Conservation (phyloP, 2,329 filamentous ascomycete genomes). For the Ramularia endophylla region DNA sequence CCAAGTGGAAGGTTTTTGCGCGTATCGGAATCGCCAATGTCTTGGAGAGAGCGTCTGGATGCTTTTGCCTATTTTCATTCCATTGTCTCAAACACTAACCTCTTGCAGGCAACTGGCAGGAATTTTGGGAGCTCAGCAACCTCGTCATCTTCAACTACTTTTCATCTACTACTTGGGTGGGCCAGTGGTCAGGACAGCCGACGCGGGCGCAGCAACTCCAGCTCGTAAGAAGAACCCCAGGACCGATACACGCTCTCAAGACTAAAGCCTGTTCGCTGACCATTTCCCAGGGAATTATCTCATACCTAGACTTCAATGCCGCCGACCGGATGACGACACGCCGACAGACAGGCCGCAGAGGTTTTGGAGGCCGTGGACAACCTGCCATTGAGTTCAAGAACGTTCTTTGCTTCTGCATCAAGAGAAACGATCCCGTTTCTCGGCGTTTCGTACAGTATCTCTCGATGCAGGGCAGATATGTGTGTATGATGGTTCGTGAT, state of each 20-base stretch:
- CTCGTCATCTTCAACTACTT: conserved; percentile 44
- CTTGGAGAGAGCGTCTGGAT: too few relatives aligned
- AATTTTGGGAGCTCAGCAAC: conserved; percentile 45
- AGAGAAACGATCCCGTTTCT: conserved; percentile 37
- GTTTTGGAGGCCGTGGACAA: conserved; percentile 31
- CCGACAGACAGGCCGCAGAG: conserved; percentile 30
- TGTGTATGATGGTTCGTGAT: conserved; percentile 39
- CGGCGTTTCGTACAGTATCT: conserved; percentile 41
- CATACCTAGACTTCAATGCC: conserved; percentile 30
- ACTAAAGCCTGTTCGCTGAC: too few relatives aligned
- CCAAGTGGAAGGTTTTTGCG: too few relatives aligned
- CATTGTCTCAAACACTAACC: too few relatives aligned
- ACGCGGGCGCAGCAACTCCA: conserved; percentile 37
- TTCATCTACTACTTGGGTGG: conserved; percentile 41
- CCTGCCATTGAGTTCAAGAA: conserved; percentile 34
- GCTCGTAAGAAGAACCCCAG: too few relatives aligned
- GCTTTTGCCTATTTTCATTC: too few relatives aligned
- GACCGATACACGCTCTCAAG: too few relatives aligned
- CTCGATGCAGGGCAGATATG: conserved; percentile 32
- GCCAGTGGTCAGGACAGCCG: conserved; percentile 35
- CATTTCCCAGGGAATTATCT: conserved; percentile 37
- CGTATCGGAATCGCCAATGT: too few relatives aligned
- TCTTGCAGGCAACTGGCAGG: conserved; percentile 50
- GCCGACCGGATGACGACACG: conserved; percentile 31
- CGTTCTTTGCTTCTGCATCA: conserved; percentile 39